These are phyloP conservation scores for Aphanomyces astaci DNA, from an alignment of 352 stramenopile species.

Conservation along the genomic window DNA sequence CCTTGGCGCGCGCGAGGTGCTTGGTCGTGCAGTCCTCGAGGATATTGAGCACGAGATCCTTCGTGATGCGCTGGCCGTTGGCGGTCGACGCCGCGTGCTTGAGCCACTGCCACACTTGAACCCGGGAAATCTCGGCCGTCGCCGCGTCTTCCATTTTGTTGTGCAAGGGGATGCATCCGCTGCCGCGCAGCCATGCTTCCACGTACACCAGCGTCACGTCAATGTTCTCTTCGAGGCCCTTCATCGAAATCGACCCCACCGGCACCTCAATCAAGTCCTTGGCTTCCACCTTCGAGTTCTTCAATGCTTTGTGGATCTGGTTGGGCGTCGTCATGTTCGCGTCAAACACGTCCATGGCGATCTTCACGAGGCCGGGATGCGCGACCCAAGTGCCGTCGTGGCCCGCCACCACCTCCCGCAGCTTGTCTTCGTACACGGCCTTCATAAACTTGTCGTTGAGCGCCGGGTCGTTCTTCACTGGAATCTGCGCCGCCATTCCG, in stretches of 20 bases:
- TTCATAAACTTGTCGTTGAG: constrained; percentile 87
- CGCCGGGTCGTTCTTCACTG: constrained; percentile 87
- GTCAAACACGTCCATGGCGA: constrained; percentile 92
- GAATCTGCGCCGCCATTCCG: constrained; percentile 95
- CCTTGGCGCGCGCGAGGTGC: constrained; percentile 37
- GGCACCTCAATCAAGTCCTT: constrained; percentile 61
- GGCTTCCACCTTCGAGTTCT: constrained; percentile 45
- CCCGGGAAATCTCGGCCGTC: constrained; percentile 90
- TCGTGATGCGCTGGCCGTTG: constrained; percentile 63
- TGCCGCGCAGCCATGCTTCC: constrained; percentile 89
- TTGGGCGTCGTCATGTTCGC: constrained; percentile 88
- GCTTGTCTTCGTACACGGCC: constrained; percentile 86
- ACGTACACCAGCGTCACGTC: constrained; percentile 91
- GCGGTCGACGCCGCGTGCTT: constrained; percentile 60
- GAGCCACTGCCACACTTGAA: constrained; percentile 92
- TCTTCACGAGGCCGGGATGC: constrained; percentile 89
- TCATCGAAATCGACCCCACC: constrained; percentile 70
- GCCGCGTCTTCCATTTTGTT: constrained; percentile 96
- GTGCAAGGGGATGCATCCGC: constrained; percentile 90
- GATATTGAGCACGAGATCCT: constrained; percentile 55
- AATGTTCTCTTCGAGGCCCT: constrained; percentile 84
- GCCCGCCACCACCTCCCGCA: constrained; percentile 82
- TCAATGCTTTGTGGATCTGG: constrained; percentile 57
- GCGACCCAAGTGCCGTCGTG: constrained; percentile 96
- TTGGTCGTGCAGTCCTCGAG: constrained; percentile 58